Conservation (phyloP, 495 filamentous ascomycete genomes). For the Pseudomonodictys pantanalensis region DNA sequence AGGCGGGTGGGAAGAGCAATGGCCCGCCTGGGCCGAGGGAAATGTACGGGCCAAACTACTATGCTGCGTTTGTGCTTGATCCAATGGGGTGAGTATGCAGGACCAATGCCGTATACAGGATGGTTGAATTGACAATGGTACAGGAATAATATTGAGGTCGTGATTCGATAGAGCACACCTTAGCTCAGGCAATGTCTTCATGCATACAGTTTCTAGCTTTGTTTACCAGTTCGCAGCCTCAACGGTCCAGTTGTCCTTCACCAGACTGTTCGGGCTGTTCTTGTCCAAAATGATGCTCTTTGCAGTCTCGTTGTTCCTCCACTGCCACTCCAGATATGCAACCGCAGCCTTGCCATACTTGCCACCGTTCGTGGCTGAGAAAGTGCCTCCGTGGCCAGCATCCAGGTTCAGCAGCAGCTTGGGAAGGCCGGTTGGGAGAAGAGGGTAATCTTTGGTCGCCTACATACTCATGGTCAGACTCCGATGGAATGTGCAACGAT, state of each 20-base stretch:
- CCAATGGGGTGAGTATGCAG: constrained; percentile 53
- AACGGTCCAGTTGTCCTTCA: constrained; percentile 41
- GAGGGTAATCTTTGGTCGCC: constrained; percentile 14
- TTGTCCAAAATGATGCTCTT: constrained; percentile 33
- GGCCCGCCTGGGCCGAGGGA: constrained; percentile 48
- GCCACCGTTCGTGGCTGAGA: constrained; percentile 16
- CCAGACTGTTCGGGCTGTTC: constrained; percentile 31
- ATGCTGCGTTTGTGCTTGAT: constrained; percentile 53
- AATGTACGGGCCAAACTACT: constrained; percentile 46
- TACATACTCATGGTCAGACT: background rate
- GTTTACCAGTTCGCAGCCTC: constrained; percentile 13
- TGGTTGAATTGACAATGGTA: background rate
- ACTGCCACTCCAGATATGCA: constrained; percentile 23
- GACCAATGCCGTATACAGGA: background rate
- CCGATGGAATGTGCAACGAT: background rate
- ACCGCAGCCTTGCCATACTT: constrained; percentile 25
- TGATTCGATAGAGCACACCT: too few species aligned
- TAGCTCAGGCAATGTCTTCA: too few species aligned
- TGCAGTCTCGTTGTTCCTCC: constrained; percentile 27
- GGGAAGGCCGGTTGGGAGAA: constrained; percentile 12
- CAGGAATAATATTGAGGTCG: constrained; percentile 21
- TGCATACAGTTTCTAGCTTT: too few species aligned
- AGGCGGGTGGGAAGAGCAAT: constrained; percentile 48
- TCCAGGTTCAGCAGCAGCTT: constrained; percentile 19
- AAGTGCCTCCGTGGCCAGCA: constrained; percentile 22